phyloP scores from a whole-genome alignment of 106 monocot genomes.

The Apostasia ramifera region DNA sequence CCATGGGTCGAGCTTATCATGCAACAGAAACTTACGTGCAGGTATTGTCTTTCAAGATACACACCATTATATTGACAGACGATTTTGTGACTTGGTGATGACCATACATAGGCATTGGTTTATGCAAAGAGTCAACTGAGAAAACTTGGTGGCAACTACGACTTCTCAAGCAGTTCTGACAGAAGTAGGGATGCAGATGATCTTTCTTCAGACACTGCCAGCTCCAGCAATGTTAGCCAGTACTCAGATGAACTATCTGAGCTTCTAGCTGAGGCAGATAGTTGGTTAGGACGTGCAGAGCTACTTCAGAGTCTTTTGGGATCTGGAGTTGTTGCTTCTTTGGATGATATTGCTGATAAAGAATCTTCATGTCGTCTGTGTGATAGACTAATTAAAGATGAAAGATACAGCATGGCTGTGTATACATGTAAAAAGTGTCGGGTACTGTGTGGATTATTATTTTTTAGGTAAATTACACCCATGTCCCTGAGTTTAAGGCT shows the following conservation, averaged over 20 bases:
- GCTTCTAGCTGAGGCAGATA: conserved; percentile 49
- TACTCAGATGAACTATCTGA: conserved; percentile 72
- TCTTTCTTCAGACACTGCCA: conserved; percentile 51
- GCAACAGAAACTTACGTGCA: conserved; percentile 95
- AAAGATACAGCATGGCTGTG: conserved; percentile 92
- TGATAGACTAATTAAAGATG: conserved; percentile 74
- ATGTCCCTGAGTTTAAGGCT: too few species aligned
- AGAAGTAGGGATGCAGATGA: conserved; percentile 67
- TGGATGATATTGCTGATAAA: conserved; percentile 87
- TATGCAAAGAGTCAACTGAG: conserved; percentile 68
- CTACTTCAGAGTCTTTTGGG: conserved; percentile 96
- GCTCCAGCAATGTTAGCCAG: conserved; percentile 50
- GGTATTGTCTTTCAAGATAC: conserved; percentile 24
- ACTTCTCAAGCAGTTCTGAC: conserved; percentile 62
- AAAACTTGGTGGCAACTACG: conserved; percentile 45
- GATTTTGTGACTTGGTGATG: not conserved
- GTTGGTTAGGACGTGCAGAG: conserved; percentile 87
- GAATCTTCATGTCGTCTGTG: conserved; percentile 73
- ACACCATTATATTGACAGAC: not conserved
- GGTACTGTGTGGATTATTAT: conserved; percentile 23
- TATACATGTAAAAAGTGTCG: conserved; percentile 99
- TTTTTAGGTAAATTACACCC: too few species aligned
- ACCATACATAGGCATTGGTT: conserved; percentile 56
- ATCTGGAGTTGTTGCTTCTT: conserved; percentile 84
- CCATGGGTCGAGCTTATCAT: conserved; percentile 74